Conservation (phyloP, 2,329 filamentous ascomycete genomes). For the Myriangium duriaei region DNA sequence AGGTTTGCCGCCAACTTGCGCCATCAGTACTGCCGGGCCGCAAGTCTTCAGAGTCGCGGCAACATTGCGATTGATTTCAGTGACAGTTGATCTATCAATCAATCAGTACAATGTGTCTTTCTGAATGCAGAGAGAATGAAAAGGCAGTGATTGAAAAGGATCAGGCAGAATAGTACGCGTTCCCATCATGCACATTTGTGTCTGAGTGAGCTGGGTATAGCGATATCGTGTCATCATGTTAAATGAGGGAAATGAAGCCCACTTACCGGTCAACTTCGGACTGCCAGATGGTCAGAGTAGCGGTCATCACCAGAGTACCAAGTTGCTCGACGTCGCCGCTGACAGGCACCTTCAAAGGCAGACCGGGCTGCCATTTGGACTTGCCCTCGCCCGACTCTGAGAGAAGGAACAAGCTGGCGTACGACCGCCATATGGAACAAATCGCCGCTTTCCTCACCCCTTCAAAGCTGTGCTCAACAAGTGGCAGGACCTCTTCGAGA, state of each 20-base stretch:
- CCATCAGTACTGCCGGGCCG: constrained; percentile 69
- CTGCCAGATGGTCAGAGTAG: constrained; percentile 73
- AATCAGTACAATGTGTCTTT: not conserved
- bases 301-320: constrained; percentile 70
- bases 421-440: constrained; percentile 84
- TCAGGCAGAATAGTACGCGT: constrained; percentile 41
- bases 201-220: constrained; percentile 99
- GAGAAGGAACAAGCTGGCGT: constrained; percentile 78
- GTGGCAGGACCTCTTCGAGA: constrained; percentile 64
- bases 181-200: constrained; percentile 83
- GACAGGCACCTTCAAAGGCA: constrained; percentile 72
- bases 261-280: constrained; percentile 92
- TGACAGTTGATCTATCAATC: constrained; percentile 64
- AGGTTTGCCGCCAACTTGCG: constrained; percentile 45
- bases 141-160: constrained; percentile 5
- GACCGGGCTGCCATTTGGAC: constrained; percentile 76
- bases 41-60: constrained; percentile 82
- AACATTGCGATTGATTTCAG: constrained; percentile 89
- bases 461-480: constrained; percentile 82
- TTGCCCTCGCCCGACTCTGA: constrained; percentile 52
- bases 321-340: constrained; percentile 70
- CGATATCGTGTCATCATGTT: constrained; percentile 76
- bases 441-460: constrained; percentile 87
- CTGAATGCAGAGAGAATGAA: constrained; percentile 15
- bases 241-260: constrained; percentile 12